Conservation (phyloP, 768 basidiomycete genomes). For the Lactarius indigo region DNA sequence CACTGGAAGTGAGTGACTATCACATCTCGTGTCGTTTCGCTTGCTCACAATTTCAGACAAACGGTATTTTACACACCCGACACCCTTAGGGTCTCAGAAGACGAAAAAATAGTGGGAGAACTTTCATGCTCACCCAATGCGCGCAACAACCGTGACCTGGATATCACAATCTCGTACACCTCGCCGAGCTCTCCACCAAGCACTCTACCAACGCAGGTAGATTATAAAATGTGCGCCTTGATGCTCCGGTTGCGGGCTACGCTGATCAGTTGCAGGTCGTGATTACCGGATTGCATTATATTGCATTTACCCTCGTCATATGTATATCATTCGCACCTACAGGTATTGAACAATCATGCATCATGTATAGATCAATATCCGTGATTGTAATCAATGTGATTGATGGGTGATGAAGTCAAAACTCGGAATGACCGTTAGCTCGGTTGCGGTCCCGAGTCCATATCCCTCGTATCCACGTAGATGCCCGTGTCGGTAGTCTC, state of each 20-base stretch:
- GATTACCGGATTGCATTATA: slow-evolving; percentile 34
- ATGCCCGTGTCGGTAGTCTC: not conserved
- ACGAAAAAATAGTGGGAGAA: slow-evolving; percentile 68
- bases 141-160: slow-evolving; percentile 92
- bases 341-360: not conserved
- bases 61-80: slow-evolving; percentile 96
- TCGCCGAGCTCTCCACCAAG: slow-evolving; percentile 28
- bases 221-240: slow-evolving; percentile 84
- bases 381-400: not conserved
- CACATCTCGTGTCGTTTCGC: not conserved
- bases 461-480: too few species aligned
- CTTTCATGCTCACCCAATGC: slow-evolving; percentile 84
- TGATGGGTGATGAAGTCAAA: not conserved
- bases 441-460: not conserved
- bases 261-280: slow-evolving; percentile 76
- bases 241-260: slow-evolving; percentile 37
- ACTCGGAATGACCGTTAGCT: not conserved
- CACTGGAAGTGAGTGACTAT: slow-evolving; percentile 84
- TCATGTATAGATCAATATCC: not conserved
- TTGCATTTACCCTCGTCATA: too few species aligned
- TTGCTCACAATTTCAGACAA: slow-evolving; percentile 52
- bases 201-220: slow-evolving; percentile 38
- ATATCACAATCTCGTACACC: slow-evolving; percentile 76
- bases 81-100: slow-evolving; percentile 64
- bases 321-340: not conserved